Percentiles rank a stretch among this genome's conserved stretches.
phyloP scores from a whole-genome alignment of 2,329 filamentous ascomycete genomes.

The Fusarium abutilonis region DNA sequence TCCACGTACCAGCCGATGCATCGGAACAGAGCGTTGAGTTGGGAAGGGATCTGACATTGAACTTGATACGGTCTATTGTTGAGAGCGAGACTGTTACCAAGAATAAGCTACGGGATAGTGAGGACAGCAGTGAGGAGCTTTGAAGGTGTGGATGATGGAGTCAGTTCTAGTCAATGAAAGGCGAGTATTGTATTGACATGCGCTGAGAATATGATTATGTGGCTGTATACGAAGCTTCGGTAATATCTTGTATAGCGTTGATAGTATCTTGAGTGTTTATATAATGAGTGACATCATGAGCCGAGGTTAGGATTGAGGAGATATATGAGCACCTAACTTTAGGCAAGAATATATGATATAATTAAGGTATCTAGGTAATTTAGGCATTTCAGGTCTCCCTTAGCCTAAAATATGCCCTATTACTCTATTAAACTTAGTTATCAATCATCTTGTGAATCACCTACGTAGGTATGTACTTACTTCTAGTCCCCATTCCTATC shows the following conservation, averaged over 20 bases:
- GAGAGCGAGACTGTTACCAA: conserved; percentile 57
- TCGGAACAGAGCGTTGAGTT: conserved; percentile 58
- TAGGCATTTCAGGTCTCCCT: too few species aligned
- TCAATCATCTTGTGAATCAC: too few species aligned
- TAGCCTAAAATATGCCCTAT: too few species aligned
- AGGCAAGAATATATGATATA: too few species aligned
- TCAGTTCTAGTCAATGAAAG: neutral
- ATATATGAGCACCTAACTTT: too few species aligned
- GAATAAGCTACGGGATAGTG: conserved; percentile 18
- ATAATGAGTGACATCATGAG: conserved; percentile 17
- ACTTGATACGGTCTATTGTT: conserved; percentile 66
- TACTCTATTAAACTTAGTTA: too few species aligned
- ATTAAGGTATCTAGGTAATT: too few species aligned
- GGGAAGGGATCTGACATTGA: conserved; percentile 63
- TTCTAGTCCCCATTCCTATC: neutral
- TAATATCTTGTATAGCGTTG: neutral
- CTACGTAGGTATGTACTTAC: too few species aligned
- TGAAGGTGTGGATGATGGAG: neutral
- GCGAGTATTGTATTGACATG: neutral
- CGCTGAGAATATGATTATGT: neutral
- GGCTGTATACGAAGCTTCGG: neutral
- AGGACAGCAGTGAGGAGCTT: conserved; percentile 3
- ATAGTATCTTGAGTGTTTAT: conserved; percentile 1
- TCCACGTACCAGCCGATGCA: conserved; percentile 74
- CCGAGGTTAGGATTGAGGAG: neutral